phyloP scores from a whole-genome alignment of 2,329 filamentous ascomycete genomes.

The Periconia digitata region DNA sequence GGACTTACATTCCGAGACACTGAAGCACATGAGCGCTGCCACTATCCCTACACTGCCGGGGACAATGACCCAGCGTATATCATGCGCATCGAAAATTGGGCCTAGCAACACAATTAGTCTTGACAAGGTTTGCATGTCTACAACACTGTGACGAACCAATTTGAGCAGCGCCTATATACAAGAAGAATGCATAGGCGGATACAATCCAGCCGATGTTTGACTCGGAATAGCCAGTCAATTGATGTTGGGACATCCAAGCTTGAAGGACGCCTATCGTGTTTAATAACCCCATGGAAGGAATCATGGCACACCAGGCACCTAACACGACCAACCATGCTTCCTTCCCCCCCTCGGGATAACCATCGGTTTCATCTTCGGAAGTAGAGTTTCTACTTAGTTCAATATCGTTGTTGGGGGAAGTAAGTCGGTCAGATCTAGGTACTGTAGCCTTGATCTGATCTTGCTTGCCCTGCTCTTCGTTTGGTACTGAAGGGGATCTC shows the following conservation, averaged over 20 bases:
- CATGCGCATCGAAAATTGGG: constrained; percentile 43
- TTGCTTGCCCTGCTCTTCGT: no score
- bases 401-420: not conserved
- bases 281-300: constrained; percentile 45
- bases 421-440: not conserved
- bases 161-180: constrained; percentile 40
- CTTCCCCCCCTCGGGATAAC: constrained; percentile 44
- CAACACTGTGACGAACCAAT: no score
- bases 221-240: constrained; percentile 37
- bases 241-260: constrained; percentile 42
- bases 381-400: no score
- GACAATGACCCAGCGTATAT: constrained; percentile 32
- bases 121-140: no score
- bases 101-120: constrained; percentile 20
- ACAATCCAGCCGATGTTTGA: constrained; percentile 47
- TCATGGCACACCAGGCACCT: constrained; percentile 45
- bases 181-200: constrained; percentile 43
- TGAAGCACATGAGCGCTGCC: constrained; percentile 32
- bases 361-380: not conserved
- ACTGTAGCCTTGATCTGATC: no score
- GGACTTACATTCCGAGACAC: constrained; percentile 23
- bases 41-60: constrained; percentile 34
- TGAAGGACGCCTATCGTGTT: constrained; percentile 45
- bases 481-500: no score
- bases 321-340: constrained; percentile 47